Evolutionary conservation across 805 yeast genomes (phyloP), one percentile per base, ranked within the genome.

Genomic region (Zygotorulaspora chibaensis): DNA sequence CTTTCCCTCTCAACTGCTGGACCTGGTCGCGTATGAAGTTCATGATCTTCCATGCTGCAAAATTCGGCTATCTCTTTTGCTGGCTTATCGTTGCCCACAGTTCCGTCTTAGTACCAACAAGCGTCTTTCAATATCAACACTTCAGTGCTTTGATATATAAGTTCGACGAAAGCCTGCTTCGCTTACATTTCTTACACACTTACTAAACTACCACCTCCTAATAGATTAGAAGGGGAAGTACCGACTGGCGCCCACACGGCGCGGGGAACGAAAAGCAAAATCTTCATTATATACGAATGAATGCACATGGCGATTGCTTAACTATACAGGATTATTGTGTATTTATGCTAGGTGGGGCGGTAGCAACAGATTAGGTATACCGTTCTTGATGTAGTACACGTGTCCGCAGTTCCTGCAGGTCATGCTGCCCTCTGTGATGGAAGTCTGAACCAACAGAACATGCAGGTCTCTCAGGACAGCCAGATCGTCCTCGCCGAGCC

Each of bases 291-390:
- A 16, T n/a, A 33, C 36, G 36, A 33, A 16, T 17, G 12, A 16
- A 33, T 33, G 20, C 36, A 33, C 36, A 33, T 33, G 20, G 20
- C 25, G 25, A 20, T 20, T 20, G 25, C 25, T 20, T 13, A n/a
- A 17, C 36, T 33, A 33, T 13, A 33, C 12, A 33, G 6, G 36
- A 33, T 13, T 33, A 33, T 33, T n/a, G 11, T 33, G 16, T 17
- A 16, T 33, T 48, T 50, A 70, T 10, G 90, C 95, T 55, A 93
- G 73, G 63, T 93, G 98, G 6, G 98, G 98, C 27, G 99, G 98
- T 29, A 93, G 75, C 44, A 93, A 70, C 67, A 93, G 84, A 73
- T 91, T 91, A 29, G 99, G 96, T 56, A 93, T 89, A 42, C 93
- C 81, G 72, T 88, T 90, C 68, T 90, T 91, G 70, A 93, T 85